A percentile compares a stretch with the other conserved stretches of the same genome.
Evolutionary conservation across 495 filamentous ascomycete species (phyloP).

Genomic region (Oleoguttula mirabilis): DNA sequence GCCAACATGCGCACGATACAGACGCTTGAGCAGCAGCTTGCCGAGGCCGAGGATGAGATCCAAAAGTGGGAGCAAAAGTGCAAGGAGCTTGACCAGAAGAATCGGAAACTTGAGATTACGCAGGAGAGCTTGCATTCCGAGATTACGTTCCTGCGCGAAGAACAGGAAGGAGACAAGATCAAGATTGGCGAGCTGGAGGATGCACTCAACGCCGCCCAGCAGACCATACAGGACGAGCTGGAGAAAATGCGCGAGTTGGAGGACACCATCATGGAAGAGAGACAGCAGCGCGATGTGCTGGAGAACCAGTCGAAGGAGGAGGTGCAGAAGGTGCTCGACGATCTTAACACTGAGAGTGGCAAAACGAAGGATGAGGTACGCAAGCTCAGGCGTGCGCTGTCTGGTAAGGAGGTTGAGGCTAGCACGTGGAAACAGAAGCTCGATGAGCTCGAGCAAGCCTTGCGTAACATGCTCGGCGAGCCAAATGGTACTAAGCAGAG

Average conservation of each 20-base stretch:
- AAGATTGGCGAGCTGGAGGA: conserved; percentile 88
- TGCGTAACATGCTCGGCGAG: conserved; percentile 74
- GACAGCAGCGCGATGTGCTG: conserved; percentile 74
- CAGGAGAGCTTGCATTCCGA: conserved; percentile 85
- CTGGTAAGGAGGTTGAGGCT: conserved; percentile 73
- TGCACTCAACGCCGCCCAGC: conserved; percentile 58
- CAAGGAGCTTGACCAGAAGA: conserved; percentile 63
- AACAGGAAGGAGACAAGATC: conserved; percentile 97
- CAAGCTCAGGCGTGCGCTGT: conserved; percentile 65
- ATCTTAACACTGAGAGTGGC: conserved; percentile 70
- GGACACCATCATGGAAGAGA: conserved; percentile 60
- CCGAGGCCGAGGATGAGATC: conserved; percentile 33
- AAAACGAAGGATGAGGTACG: conserved; percentile 78
- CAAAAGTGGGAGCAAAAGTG: conserved; percentile 50
- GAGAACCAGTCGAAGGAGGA: conserved; percentile 84
- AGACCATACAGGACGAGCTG: conserved; percentile 63
- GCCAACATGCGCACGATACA: conserved; percentile 27
- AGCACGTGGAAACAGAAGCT: conserved; percentile 80
- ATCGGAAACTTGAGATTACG: conserved; percentile 74
- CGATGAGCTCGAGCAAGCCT: conserved; percentile 74
- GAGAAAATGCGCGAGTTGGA: conserved; percentile 71
- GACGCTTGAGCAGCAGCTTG: conserved; percentile 29
- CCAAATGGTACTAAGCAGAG: conserved; percentile 76
- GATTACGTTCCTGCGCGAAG: conserved; percentile 88
- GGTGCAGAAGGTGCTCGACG: conserved; percentile 64